Base-by-base conservation (phyloP, 2,329 filamentous ascomycete genomes). In the Fusarium abutilonis region DNA sequence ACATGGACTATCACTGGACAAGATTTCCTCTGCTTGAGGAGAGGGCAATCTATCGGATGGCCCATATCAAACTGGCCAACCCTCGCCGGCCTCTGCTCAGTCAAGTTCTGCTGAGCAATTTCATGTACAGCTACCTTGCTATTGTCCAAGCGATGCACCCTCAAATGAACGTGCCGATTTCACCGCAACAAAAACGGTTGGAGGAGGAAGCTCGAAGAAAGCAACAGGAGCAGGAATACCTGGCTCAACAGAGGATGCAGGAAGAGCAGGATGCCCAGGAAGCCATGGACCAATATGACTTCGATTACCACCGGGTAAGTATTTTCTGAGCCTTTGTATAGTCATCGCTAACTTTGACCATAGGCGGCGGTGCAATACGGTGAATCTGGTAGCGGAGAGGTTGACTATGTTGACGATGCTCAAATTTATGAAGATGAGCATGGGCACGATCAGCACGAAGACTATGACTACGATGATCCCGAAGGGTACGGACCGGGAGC, bases 111-210 rank as follows among this genome's bases (percentile, higher is more conserved):
- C 85, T 99, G 67, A 97, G 93, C 78, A 99, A 99, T 76, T 99
- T 99, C 77, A 99, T 99, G 95, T 99, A 99, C 79, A 95, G 93
- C 54, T 99, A 99, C 75, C 85, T 99, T 64, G 95, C 95, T 61
- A 99, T 98, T 76, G 95, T 99, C 41, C 95, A 99, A 78, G 93
- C 96, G 71, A 97, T 97, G 92, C 95, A 99, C 75, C 95, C 95
- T 39, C 92, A 96, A 72, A 91, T 97, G 78, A 91, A 96, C 70
- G 89, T 96, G 39, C 92, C 92, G n/a, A 86, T 90, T 32, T 93
- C 90, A 14, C 88, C 90, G 32, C 92, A 93, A 69, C 88, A 90
- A 73, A 86, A 86, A 71, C 80, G 82, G 48, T 76, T 85, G 48
- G 84, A 87, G 59, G 83, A 86, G 51, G 83, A 84, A 65, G 77